Conservation (phyloP, 164 flowering plant species). For the Macadamia integrifolia region DNA sequence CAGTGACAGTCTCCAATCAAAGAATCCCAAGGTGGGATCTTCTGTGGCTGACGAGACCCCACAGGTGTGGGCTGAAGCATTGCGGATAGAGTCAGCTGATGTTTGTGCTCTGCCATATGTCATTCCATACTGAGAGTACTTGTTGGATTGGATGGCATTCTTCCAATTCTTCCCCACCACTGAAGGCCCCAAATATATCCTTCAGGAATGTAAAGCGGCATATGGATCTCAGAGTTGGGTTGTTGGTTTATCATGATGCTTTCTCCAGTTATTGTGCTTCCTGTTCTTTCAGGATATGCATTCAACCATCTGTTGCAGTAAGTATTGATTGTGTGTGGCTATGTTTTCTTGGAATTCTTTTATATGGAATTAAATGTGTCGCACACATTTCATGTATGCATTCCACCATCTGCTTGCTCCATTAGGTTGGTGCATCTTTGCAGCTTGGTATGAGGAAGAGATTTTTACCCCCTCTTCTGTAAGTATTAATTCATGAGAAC, state of each 20-base stretch:
- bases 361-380: conserved; percentile 18
- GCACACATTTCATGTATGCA: not conserved
- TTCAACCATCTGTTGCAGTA: conserved; percentile 14
- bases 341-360: conserved; percentile 12
- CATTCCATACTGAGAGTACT: conserved; percentile 53
- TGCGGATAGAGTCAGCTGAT: conserved; percentile 55
- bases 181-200: conserved; percentile 5
- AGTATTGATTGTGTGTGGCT: conserved; percentile 17
- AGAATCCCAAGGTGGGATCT: conserved; percentile 25
- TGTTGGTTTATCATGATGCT: conserved; percentile 22
- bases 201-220: conserved; percentile 15
- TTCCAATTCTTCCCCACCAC: not conserved
- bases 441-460: conserved; percentile 16
- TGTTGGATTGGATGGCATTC: conserved; percentile 4
- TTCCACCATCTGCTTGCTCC: conserved; percentile 11
- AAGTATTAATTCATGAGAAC: conserved; percentile 22
- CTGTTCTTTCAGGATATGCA: conserved; percentile 20
- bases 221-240: conserved; percentile 18
- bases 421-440: conserved; percentile 19
- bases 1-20: conserved; percentile 12
- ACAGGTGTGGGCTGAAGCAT: conserved; percentile 69
- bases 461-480: not conserved
- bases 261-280: conserved; percentile 19
- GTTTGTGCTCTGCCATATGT: conserved; percentile 75
- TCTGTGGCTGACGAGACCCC: conserved; percentile 27